Base-by-base conservation (phyloP, 495 filamentous ascomycete genomes). In the Neurospora tetraspora region DNA sequence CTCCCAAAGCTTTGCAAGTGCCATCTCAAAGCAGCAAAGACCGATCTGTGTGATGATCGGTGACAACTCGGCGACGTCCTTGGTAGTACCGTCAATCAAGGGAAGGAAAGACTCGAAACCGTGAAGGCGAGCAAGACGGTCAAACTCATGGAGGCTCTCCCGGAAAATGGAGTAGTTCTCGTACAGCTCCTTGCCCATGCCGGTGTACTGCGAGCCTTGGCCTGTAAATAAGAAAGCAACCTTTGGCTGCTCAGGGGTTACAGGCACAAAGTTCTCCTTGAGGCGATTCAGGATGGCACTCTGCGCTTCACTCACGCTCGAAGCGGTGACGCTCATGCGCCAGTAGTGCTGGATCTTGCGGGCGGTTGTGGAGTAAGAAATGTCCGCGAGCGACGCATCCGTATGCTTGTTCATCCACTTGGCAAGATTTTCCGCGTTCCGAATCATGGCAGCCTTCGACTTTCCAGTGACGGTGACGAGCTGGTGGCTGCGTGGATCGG, bases 311-410 rank as follows among this genome's bases (percentile, higher is more conserved):
- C 73, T 69, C 18, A 90, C 73, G 69, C 86, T 84, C n/a, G 84
- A 81, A 2, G 84, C 90, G 10, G 83, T 80, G 23, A 92, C 86
- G 47, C 86, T 87, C 72, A 91, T 86, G 68, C 93, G 89, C 84
- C 90, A 91, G 69, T 89, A 88, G 78, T 94, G 91, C 73, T 95
- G 93, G n/a, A 92, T 88, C n/a, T 90, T 90, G 73, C 93, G 88
- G 65, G 93, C 93, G 11, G 93, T 96, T 2, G 91, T 93, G 6
- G 92, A 93, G 80, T 96, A 97, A 6, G 93, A 89, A 6, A 96
- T 80, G 69, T 87, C 81, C 1, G 84, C 79, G 9, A 93, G 77
- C 0, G 85, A 81, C 3, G 85, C 84, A 0, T 85, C 82, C 34
- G 85, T 82, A 68, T 88, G 84, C 69, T 83, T 71, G 16, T 87